Evolutionary conservation across 805 yeast species (phyloP).

Genomic region (Sungouiozyma intestinalis): DNA sequence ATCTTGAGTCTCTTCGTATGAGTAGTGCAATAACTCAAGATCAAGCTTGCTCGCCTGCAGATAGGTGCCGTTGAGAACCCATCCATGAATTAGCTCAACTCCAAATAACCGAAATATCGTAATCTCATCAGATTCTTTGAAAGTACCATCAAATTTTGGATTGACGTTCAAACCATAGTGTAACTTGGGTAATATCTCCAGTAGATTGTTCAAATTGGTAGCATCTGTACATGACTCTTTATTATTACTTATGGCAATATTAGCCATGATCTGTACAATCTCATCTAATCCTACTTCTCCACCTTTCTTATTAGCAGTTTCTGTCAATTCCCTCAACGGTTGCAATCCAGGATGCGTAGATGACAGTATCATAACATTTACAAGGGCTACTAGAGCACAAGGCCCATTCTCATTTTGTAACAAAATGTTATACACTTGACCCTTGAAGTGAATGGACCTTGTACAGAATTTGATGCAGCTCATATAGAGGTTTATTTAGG

Average conservation of each 20-base stretch:
- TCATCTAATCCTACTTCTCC: constrained; percentile 29
- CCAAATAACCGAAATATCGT: constrained; percentile 47
- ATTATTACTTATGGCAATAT: constrained; percentile 26
- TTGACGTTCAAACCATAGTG: constrained; percentile 66
- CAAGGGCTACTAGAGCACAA: constrained; percentile 72
- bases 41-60: constrained; percentile 4
- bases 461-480: constrained; percentile 10
- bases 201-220: constrained; percentile 32
- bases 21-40: constrained; percentile 28
- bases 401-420: constrained; percentile 83
- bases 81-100: constrained; percentile 66
- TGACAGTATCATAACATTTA: constrained; percentile 55
- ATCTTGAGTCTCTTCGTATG: constrained; percentile 53
- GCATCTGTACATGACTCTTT: constrained; percentile 12
- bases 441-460: constrained; percentile 26
- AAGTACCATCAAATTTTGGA: constrained; percentile 55
- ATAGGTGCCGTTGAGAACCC: constrained; percentile 42
- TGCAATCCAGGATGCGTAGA: constrained; percentile 20
- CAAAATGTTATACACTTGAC: constrained; percentile 36
- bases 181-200: constrained; percentile 49
- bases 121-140: constrained; percentile 41
- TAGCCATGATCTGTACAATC: constrained; percentile 41
- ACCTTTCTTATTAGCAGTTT: constrained; percentile 19
- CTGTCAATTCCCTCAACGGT: constrained; percentile 12
- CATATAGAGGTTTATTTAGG: not conserved